These are phyloP conservation scores for Knoxdaviesia capensis DNA, from an alignment of 2,329 filamentous ascomycete species.

Conservation along the genomic window DNA sequence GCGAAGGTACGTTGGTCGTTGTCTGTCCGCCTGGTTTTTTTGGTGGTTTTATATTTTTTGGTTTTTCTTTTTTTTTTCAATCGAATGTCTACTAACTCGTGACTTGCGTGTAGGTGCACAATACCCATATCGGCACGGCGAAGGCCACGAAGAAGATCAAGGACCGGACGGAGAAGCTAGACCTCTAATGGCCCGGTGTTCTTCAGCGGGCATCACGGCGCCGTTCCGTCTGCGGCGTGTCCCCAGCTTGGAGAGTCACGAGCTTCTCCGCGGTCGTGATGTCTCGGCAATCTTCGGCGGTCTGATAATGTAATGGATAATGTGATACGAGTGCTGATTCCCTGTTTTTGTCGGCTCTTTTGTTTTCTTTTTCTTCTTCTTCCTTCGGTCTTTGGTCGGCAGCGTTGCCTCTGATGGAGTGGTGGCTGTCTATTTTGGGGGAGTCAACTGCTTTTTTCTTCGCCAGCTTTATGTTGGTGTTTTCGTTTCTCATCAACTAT, in stretches of 20 bases:
- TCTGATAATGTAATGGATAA: no score
- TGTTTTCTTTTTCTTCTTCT: neutral
- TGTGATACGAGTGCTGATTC: no score
- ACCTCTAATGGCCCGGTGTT: no score
- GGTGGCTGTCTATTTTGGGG: conserved; percentile 1
- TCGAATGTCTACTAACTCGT: conserved; percentile 1
- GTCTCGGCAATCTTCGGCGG: no score
- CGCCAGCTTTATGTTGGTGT: neutral
- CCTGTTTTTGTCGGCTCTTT: neutral
- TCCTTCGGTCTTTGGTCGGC: neutral
- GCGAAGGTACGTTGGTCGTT: conserved; percentile 45
- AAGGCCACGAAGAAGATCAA: conserved; percentile 49
- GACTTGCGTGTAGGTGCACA: conserved; percentile 38
- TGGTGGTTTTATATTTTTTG: conserved; percentile 5
- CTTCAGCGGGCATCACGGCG: no score
- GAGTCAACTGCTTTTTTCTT: neutral
- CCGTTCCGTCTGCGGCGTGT: no score
- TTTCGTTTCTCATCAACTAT: neutral
- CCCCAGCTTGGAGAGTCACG: no score
- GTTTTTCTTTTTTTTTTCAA: conserved; percentile 1
- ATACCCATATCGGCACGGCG: conserved; percentile 81
- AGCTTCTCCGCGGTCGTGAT: no score
- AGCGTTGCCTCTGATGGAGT: conserved; percentile 1
- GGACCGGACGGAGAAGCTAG: conserved; percentile 4
- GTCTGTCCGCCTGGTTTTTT: neutral